Conservation (phyloP, 2,329 filamentous ascomycete species). For the Cercospora canescens region DNA sequence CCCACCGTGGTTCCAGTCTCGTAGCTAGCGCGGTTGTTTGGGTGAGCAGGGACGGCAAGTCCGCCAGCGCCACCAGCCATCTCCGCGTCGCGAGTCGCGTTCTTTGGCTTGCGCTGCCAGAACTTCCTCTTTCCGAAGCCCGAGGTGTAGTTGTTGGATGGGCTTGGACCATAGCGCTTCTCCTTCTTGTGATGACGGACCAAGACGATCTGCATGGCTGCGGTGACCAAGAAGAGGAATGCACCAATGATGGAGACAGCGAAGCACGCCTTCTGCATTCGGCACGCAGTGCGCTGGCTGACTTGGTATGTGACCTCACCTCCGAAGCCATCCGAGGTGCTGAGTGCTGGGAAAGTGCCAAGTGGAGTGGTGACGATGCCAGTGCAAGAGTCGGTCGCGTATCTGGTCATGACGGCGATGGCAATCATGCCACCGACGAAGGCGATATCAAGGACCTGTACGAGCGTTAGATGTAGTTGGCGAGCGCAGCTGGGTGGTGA, state of each 20-base stretch:
- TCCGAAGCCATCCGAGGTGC: conserved; percentile 51
- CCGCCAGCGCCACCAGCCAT: conserved; percentile 36
- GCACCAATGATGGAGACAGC: conserved; percentile 76
- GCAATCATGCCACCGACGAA: conserved; percentile 80
- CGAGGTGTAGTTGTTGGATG: conserved; percentile 67
- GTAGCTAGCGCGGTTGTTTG: conserved; percentile 46
- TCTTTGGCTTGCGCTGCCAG: conserved; percentile 37
- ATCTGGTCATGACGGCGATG: conserved; percentile 71
- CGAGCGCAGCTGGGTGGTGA: background rate
- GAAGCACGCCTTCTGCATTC: conserved; percentile 73
- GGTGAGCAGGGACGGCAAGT: conserved; percentile 31
- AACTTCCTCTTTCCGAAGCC: conserved; percentile 50
- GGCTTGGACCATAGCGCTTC: conserved; percentile 68
- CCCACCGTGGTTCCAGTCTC: conserved; percentile 53
- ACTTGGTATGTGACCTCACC: conserved; percentile 50
- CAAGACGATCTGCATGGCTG: conserved; percentile 67
- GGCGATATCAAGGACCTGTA: conserved; percentile 65
- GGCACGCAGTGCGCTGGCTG: conserved; percentile 64
- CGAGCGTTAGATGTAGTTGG: background rate
- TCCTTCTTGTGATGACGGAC: conserved; percentile 72
- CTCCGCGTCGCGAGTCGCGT: conserved; percentile 45
- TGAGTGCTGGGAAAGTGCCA: conserved; percentile 60
- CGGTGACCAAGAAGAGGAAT: conserved; percentile 75
- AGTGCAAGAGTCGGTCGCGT: conserved; percentile 67
- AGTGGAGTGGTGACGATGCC: conserved; percentile 67